These are phyloP conservation scores for Citrus glauca DNA, from an alignment of 345 rosid genomes.

Conservation along the genomic window DNA sequence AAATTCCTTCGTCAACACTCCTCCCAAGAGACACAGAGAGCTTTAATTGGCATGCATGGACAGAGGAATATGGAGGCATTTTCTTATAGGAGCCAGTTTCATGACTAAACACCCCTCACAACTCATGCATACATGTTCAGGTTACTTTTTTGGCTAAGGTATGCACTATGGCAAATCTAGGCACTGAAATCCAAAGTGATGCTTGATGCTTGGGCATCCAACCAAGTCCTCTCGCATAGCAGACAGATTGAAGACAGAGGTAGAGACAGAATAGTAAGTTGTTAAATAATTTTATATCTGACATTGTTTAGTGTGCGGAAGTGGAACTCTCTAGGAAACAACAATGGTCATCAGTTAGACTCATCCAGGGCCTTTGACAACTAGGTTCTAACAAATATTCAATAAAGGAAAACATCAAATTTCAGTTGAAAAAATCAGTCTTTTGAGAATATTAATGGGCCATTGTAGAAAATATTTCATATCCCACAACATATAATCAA, in stretches of 20 bases:
- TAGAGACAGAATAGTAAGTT: neutral
- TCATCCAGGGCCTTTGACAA: neutral
- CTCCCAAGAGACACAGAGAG: neutral
- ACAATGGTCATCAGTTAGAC: neutral
- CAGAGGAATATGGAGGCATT: neutral
- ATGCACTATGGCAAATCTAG: neutral
- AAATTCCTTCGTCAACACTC: neutral
- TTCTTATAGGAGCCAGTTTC: neutral
- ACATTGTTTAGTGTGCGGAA: neutral
- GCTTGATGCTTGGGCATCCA: neutral
- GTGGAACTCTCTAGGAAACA: neutral
- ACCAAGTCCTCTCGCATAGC: neutral
- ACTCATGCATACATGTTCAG: neutral
- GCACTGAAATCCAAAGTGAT: neutral
- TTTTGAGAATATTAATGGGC: neutral
- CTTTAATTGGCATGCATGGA: neutral
- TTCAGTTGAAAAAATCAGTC: neutral
- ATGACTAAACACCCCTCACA: neutral
- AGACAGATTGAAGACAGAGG: neutral
- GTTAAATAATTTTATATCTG: neutral
- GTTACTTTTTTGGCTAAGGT: neutral
- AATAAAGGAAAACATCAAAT: neutral
- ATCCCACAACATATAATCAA: neutral
- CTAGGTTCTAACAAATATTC: neutral
- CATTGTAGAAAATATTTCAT: neutral